A percentile compares a stretch with the other conserved stretches of the same genome.
Conservation (phyloP, 192 early-diverging fungal genomes). For the Gonapodya sp. region DNA sequence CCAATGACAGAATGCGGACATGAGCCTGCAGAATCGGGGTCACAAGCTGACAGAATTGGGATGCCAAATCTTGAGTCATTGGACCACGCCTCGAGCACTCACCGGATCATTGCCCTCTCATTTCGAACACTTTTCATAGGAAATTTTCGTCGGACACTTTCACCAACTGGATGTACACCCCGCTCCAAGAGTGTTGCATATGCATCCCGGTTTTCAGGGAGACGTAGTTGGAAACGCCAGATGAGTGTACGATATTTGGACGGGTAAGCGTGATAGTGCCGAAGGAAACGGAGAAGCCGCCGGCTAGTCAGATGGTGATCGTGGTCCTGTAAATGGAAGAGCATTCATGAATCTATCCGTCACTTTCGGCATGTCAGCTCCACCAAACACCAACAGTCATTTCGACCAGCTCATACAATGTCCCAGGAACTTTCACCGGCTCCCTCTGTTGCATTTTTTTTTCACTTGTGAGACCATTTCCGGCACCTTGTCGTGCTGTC, state of each 20-base stretch:
- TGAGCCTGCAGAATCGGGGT: conserved; percentile 18
- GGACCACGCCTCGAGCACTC: neutral
- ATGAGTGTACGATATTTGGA: conserved; percentile 29
- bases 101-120: conserved; percentile 36
- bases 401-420: neutral
- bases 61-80: neutral
- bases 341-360: neutral
- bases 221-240: conserved; percentile 36
- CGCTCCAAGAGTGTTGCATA: conserved; percentile 40
- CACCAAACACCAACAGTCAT: neutral
- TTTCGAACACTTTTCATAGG: conserved; percentile 38
- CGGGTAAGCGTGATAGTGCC: neutral
- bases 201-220: conserved; percentile 41
- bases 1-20: conserved; percentile 47
- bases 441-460: neutral
- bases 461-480: neutral
- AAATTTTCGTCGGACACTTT: conserved; percentile 31
- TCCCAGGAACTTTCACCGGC: neutral
- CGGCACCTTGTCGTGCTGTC: neutral
- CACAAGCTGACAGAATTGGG: neutral
- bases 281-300: neutral
- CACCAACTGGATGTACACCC: conserved; percentile 29
- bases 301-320: neutral
- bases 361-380: neutral
- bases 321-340: neutral